Conservation (phyloP, 1,284 basidiomycete genomes). For the Fereydounia khargensis region DNA sequence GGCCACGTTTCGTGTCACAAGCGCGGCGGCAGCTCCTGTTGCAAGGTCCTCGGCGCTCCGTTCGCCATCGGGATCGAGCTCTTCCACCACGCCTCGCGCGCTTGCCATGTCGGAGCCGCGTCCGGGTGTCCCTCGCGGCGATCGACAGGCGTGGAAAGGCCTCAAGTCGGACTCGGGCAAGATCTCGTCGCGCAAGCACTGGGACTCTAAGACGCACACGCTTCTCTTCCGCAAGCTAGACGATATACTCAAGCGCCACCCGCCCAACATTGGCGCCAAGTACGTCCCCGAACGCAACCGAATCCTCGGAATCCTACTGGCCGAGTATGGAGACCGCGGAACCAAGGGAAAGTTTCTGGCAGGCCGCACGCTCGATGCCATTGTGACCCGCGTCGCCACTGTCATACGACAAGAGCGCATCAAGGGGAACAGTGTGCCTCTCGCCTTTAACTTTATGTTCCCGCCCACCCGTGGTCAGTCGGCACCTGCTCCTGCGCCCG, state of each 20-base stretch:
- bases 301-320: slow-evolving; percentile 23
- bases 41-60: too few species aligned
- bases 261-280: slow-evolving; percentile 17
- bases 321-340: slow-evolving; percentile 23
- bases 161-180: background rate
- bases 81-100: too few species aligned
- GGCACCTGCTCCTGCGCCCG: background rate
- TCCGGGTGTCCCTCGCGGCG: too few species aligned
- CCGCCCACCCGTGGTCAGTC: slow-evolving; percentile 11
- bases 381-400: slow-evolving; percentile 16
- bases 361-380: slow-evolving; percentile 14
- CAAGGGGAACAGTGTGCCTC: slow-evolving; percentile 23
- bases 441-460: slow-evolving; percentile 31
- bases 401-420: slow-evolving; percentile 15
- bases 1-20: too few species aligned
- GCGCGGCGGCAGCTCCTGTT: too few species aligned
- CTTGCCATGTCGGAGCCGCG: too few species aligned
- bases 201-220: background rate
- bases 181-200: background rate
- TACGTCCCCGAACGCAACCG: slow-evolving; percentile 24
- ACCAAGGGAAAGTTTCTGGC: slow-evolving; percentile 23
- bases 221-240: slow-evolving; percentile 35
- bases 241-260: slow-evolving; percentile 22
- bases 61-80: too few species aligned
- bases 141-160: background rate